Percentiles rank a stretch among this genome's conserved stretches.
These are phyloP conservation scores for Pyricularia pennisetigena DNA, from an alignment of 2,329 filamentous ascomycete genomes.

Conservation along the genomic window DNA sequence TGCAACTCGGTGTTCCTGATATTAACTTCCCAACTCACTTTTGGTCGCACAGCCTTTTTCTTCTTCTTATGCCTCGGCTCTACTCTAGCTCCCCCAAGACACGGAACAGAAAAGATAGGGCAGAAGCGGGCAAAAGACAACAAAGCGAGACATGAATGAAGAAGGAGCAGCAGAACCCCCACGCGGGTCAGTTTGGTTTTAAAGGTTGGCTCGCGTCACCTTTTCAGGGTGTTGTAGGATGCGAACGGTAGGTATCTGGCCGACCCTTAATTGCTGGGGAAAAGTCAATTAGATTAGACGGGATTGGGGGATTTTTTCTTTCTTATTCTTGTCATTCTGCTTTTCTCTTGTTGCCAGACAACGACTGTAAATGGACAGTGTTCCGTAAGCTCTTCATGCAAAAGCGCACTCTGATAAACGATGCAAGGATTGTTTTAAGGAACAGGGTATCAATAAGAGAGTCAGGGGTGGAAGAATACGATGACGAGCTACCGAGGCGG, in stretches of 20 bases:
- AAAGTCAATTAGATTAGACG: neutral
- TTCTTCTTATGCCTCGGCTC: neutral
- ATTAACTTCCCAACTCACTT: neutral
- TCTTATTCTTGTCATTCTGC: neutral
- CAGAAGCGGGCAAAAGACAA: neutral
- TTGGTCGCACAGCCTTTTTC: neutral
- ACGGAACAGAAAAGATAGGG: neutral
- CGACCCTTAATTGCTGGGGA: neutral
- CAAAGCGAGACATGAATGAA: neutral
- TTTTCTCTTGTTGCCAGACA: too few species aligned
- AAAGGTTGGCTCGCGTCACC: neutral
- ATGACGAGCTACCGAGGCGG: neutral
- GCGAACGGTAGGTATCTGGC: neutral
- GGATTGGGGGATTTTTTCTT: neutral
- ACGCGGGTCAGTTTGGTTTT: neutral
- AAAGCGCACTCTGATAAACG: neutral
- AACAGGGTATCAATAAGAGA: neutral
- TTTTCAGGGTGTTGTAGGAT: neutral
- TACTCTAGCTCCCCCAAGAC: neutral
- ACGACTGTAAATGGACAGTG: neutral
- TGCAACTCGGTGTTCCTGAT: neutral
- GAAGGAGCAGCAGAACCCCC: neutral
- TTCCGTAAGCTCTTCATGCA: neutral
- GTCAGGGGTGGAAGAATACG: neutral
- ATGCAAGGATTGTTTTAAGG: neutral